These are phyloP conservation scores for Penicillium taxi DNA, from an alignment of 495 filamentous ascomycete genomes.

Conservation along the genomic window DNA sequence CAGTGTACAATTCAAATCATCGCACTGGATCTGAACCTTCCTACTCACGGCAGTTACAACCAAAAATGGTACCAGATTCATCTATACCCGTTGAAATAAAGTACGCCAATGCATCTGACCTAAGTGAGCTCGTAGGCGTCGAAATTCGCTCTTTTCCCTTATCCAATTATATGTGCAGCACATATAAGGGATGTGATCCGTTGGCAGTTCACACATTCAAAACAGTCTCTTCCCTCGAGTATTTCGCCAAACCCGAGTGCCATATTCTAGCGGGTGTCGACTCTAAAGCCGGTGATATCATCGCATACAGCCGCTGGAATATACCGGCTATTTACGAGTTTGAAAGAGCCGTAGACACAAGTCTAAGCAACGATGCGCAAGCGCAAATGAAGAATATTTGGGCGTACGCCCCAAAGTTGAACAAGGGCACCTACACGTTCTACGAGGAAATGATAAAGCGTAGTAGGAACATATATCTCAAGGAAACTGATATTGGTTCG, in stretches of 20 bases:
- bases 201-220: conserved; percentile 5
- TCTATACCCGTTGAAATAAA: conserved; percentile 3
- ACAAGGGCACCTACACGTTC: conserved; percentile 2
- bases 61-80: background rate
- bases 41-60: too few species aligned
- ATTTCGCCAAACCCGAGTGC: conserved; percentile 3
- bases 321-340: conserved; percentile 3
- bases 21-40: too few species aligned
- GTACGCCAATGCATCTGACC: conserved; percentile 2
- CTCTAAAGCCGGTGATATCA: background rate
- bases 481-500: conserved; percentile 4
- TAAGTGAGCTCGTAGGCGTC: conserved; percentile 1
- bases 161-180: conserved; percentile 5
- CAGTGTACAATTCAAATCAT: too few species aligned
- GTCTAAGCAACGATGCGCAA: conserved; percentile 4
- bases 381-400: conserved; percentile 2
- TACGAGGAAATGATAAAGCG: conserved; percentile 5
- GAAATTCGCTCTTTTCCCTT: conserved; percentile 4
- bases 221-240: conserved; percentile 4
- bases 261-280: conserved; percentile 4
- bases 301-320: conserved; percentile 1
- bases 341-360: conserved; percentile 3
- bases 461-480: conserved; percentile 3
- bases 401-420: conserved; percentile 3
- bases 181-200: conserved; percentile 6